Conservation (phyloP, 495 filamentous ascomycete genomes). For the Lophiotrema nucula region DNA sequence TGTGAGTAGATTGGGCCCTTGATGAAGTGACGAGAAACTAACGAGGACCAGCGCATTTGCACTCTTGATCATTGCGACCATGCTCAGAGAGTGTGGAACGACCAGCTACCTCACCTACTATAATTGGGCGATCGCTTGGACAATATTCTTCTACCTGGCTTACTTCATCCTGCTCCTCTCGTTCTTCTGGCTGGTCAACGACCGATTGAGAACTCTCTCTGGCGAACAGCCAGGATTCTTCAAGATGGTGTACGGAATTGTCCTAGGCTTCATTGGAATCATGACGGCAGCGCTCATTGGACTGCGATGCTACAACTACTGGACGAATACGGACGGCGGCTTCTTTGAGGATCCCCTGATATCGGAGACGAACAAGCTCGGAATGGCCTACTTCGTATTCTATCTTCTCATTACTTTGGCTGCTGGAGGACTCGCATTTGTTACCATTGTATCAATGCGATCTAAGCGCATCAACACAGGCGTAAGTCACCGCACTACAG, state of each 20-base stretch:
- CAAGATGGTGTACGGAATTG: slow-evolving; percentile 1
- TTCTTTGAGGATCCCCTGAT: background rate
- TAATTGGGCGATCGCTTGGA: slow-evolving; percentile 3
- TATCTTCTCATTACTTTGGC: background rate
- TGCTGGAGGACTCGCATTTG: background rate
- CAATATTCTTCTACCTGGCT: slow-evolving; percentile 13
- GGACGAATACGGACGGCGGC: background rate
- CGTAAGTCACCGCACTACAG: background rate
- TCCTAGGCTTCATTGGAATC: slow-evolving; percentile 17
- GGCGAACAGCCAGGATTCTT: background rate
- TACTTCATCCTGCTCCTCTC: slow-evolving; percentile 17
- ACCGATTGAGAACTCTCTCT: background rate
- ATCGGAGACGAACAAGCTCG: background rate
- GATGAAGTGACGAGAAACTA: background rate
- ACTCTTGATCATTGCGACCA: slow-evolving; percentile 9
- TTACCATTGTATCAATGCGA: slow-evolving; percentile 6
- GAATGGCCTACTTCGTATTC: background rate
- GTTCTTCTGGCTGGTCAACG: slow-evolving; percentile 9
- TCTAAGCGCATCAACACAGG: background rate
- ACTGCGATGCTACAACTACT: slow-evolving; percentile 1
- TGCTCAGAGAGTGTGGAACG: slow-evolving; percentile 14
- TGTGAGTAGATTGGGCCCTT: background rate
- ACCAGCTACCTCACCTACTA: background rate
- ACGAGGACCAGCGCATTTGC: slow-evolving; percentile 2
- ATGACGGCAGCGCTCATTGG: slow-evolving; percentile 3